Conservation (phyloP, 2,329 filamentous ascomycete species). For the Scedosporium apiospermum region DNA sequence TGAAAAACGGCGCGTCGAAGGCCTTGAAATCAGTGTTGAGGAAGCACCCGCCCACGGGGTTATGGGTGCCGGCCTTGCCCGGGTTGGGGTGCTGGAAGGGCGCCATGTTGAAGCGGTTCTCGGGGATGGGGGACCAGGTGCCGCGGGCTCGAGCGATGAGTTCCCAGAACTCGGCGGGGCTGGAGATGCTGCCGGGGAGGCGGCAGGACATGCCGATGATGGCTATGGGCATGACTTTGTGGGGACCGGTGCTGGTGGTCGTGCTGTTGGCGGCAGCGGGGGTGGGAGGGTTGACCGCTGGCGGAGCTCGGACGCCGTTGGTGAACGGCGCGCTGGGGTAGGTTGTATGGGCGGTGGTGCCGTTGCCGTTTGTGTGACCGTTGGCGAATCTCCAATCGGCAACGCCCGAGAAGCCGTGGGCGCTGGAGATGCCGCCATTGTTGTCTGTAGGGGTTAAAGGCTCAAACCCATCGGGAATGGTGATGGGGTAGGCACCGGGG, state of each 20-base stretch:
- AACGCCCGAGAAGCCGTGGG: not conserved
- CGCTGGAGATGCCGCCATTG: not conserved
- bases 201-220: slow-evolving; percentile 38
- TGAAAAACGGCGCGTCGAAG: slow-evolving; percentile 45
- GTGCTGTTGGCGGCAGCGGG: slow-evolving; percentile 7
- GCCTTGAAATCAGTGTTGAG: slow-evolving; percentile 33
- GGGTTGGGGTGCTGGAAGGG: slow-evolving; percentile 32
- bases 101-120: slow-evolving; percentile 36
- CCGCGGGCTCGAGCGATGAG: slow-evolving; percentile 28
- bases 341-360: not conserved
- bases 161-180: slow-evolving; percentile 34
- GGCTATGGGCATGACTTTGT: slow-evolving; percentile 30
- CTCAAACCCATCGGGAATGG: not conserved
- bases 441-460: not conserved
- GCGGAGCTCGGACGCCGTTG: not conserved
- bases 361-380: slow-evolving; percentile 4
- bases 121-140: slow-evolving; percentile 31
- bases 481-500: not conserved
- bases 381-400: not conserved
- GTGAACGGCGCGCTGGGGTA: not conserved
- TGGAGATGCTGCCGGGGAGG: slow-evolving; percentile 32
- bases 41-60: slow-evolving; percentile 28
- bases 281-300: slow-evolving; percentile 2
- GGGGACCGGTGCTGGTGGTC: not conserved
- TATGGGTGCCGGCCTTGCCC: slow-evolving; percentile 29